A percentile compares a stretch with the other conserved stretches of the same genome.
Conservation (phyloP, 345 rosid genomes). For the Gossypium herbaceum region DNA sequence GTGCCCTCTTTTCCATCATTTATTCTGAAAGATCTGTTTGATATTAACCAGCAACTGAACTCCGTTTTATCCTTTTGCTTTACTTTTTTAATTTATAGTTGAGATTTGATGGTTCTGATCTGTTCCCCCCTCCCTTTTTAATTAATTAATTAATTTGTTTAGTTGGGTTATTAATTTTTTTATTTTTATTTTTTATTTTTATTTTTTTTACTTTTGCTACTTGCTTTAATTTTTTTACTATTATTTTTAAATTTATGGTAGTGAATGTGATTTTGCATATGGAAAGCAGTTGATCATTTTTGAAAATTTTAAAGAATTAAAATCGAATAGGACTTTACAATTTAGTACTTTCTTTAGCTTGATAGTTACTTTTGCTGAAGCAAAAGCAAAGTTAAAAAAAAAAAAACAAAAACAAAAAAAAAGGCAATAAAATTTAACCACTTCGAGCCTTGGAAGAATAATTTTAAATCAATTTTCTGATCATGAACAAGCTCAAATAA, state of each 20-base stretch:
- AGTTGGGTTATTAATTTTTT: not conserved
- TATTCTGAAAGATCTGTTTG: not conserved
- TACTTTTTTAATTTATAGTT: not conserved
- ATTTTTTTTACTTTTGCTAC: not conserved
- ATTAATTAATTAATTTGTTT: not conserved
- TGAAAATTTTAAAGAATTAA: not conserved
- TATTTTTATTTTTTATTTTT: not conserved
- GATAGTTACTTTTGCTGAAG: not conserved
- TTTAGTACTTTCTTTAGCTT: not conserved
- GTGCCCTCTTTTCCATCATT: not conserved
- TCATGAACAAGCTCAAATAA: not conserved
- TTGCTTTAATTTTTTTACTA: not conserved
- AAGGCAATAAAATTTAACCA: not conserved
- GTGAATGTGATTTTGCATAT: not conserved
- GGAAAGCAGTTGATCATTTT: no score
- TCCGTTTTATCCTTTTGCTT: not conserved
- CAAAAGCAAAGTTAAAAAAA: not conserved
- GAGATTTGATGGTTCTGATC: not conserved
- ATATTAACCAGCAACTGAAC: not conserved
- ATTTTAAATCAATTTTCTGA: not conserved
- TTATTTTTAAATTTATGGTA: not conserved
- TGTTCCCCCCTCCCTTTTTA: not conserved
- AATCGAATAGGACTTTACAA: not conserved
- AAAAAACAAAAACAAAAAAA: no score
- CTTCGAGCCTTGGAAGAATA: not conserved